These are phyloP conservation scores for Umbelopsis sp. DNA, from an alignment of 371 early-diverging fungal genomes.

Conservation along the genomic window DNA sequence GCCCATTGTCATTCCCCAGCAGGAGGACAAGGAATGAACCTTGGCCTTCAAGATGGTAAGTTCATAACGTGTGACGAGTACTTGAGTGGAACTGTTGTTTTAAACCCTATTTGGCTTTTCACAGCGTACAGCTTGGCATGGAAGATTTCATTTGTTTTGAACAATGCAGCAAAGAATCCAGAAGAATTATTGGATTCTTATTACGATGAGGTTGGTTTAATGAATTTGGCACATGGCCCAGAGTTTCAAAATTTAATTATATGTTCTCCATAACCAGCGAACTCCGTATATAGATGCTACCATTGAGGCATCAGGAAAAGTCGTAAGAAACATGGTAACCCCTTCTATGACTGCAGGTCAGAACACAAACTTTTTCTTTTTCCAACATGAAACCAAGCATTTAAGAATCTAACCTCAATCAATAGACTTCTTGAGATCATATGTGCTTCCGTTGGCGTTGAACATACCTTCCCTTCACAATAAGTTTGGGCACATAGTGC, in stretches of 20 bases:
- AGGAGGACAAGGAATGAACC: slow-evolving; percentile 9
- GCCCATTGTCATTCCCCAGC: slow-evolving; percentile 11
- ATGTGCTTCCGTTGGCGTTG: not conserved
- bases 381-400: not conserved
- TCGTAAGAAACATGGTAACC: not conserved
- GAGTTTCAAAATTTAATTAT: not conserved
- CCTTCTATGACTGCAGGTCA: not conserved
- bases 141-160: slow-evolving; percentile 3
- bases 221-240: not conserved
- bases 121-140: slow-evolving; percentile 5
- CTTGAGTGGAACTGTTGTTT: not conserved
- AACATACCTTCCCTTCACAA: not conserved
- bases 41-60: slow-evolving; percentile 9
- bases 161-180: not conserved
- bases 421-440: not conserved
- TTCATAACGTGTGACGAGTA: not conserved
- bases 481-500: not conserved
- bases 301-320: not conserved
- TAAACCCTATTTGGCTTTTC: not conserved
- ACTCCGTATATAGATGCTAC: not conserved
- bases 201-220: not conserved
- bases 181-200: not conserved
- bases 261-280: not conserved
- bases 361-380: not conserved
- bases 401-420: not conserved